phyloP scores from a whole-genome alignment of 352 stramenopile genomes.

The Globisporangium barbulae region DNA sequence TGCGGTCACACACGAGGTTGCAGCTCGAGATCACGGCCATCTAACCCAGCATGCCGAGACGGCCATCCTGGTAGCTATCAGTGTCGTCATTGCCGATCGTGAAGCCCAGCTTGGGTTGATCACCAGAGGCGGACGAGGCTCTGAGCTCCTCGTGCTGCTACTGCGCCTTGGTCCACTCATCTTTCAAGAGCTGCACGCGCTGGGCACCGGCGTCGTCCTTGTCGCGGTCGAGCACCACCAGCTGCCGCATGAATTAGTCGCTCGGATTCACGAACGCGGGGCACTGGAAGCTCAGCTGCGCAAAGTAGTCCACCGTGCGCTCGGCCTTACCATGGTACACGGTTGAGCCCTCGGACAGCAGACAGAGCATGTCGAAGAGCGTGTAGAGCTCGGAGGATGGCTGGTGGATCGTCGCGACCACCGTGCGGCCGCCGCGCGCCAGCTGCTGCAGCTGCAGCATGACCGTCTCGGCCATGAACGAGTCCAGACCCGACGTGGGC shows the following conservation, averaged over 20 bases:
- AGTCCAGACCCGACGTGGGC: conserved; percentile 60
- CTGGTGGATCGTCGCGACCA: conserved; percentile 54
- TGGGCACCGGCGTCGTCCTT: conserved; percentile 23
- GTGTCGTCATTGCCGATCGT: too few relatives aligned
- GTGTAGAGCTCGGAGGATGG: too few relatives aligned
- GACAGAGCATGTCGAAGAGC: not conserved
- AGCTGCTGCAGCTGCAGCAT: conserved; percentile 55
- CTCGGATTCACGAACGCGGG: conserved; percentile 57
- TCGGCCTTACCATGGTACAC: conserved; percentile 58
- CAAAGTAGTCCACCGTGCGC: conserved; percentile 62
- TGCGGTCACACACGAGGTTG: conserved; percentile 35
- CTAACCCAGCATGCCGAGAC: too few relatives aligned
- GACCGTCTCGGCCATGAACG: conserved; percentile 55
- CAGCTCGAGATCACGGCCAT: too few relatives aligned
- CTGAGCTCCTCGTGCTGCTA: too few relatives aligned
- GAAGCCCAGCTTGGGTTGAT: too few relatives aligned
- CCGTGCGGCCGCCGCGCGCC: conserved; percentile 71
- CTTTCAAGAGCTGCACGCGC: conserved; percentile 33
- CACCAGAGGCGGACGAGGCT: too few relatives aligned
- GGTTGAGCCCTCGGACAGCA: conserved; percentile 42
- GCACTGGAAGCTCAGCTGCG: conserved; percentile 43
- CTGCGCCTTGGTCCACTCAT: conserved; percentile 24
- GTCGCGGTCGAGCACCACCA: conserved; percentile 43
- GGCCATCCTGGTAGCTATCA: too few relatives aligned
- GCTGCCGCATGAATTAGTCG: conserved; percentile 62